Evolutionary conservation across 2,329 filamentous ascomycete genomes (phyloP), one percentile per base, ranked within the genome.

Genomic region (Fusarium sp.): DNA sequence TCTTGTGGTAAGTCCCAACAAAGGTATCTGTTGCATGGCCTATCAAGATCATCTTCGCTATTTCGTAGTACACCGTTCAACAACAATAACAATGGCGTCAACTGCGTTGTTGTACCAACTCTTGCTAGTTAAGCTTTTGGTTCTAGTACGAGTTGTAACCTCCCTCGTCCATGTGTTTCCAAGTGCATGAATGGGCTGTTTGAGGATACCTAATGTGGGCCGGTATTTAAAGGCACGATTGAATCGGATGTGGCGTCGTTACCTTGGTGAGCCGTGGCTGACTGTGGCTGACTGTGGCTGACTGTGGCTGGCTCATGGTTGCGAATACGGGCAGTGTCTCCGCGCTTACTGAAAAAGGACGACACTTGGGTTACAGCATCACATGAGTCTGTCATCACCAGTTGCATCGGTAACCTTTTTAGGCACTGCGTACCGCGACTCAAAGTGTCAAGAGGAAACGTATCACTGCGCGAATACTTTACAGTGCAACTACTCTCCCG

Each of bases 331-430:
- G 20, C 33, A 38, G 22, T 20, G 27, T 52, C 49, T 33, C 49
- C 36, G 17, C 42, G 62, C 46, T 45, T 46, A 55, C 35, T 49
- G 33, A 29, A 50, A 42, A 56, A 39, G 46, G 61, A 33, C 38
- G 13, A n/a, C 41, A 57, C 62, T 53, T 63, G 65, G 58, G 66
- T 54, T 42, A 54, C 25, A 68, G 70, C 68, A 74, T 62, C 61
- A 70, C 62, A 65, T 71, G 58, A 71, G 67, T 47, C 47, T 35
- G 56, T 67, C 63, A 62, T 62, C 50, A 62, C 29, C 44, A 35
- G 47, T 38, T 49, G 46, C 58, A 46, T 61, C 52, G 41, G 56
- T 68, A 74, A 49, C 70, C 64, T 66, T 55, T 45, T 45, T 45
- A 11, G 29, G 53, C 54, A 61, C 52, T 57, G 38, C n/a, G 56